Percentiles rank a stretch among this genome's conserved stretches.
phyloP scores from a whole-genome alignment of 179 eudicot species.

The Nepenthes alata region DNA sequence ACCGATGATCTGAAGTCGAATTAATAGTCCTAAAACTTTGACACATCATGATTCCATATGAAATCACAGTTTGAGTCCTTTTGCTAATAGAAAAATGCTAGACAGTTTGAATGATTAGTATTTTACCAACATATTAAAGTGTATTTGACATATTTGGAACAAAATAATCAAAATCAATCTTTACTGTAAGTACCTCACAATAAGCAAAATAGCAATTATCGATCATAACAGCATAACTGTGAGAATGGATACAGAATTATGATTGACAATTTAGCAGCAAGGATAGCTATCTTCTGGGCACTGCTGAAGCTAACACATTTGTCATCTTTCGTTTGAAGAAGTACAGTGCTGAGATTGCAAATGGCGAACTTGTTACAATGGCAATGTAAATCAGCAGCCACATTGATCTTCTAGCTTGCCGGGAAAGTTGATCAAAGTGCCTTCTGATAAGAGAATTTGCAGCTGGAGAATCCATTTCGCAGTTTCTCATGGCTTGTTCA shows the following conservation, averaged over 20 bases:
- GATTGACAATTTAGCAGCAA: slow-evolving; percentile 12
- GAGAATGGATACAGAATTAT: background rate
- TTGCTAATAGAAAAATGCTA: too few species aligned
- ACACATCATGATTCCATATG: too few species aligned
- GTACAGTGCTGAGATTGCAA: slow-evolving; percentile 50
- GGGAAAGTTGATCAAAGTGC: slow-evolving; percentile 52
- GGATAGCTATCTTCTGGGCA: slow-evolving; percentile 19
- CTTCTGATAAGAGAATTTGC: slow-evolving; percentile 26
- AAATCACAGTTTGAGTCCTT: too few species aligned
- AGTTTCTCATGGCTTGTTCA: slow-evolving; percentile 13
- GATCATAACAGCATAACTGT: too few species aligned
- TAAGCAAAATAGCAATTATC: too few species aligned
- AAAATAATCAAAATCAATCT: too few species aligned
- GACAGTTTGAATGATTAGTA: too few species aligned
- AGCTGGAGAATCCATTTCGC: slow-evolving; percentile 8
- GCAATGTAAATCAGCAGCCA: slow-evolving; percentile 79
- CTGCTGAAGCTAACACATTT: slow-evolving; percentile 15
- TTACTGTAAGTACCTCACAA: too few species aligned
- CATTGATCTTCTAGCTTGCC: slow-evolving; percentile 43
- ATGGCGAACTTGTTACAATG: slow-evolving; percentile 57
- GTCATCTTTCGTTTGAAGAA: slow-evolving; percentile 36
- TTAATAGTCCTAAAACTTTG: too few species aligned
- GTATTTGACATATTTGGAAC: too few species aligned
- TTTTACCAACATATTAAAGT: too few species aligned
- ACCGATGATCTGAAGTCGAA: too few species aligned